Base-by-base conservation (phyloP, 306 rosid genomes). In the Citrullus colocynthis region DNA sequence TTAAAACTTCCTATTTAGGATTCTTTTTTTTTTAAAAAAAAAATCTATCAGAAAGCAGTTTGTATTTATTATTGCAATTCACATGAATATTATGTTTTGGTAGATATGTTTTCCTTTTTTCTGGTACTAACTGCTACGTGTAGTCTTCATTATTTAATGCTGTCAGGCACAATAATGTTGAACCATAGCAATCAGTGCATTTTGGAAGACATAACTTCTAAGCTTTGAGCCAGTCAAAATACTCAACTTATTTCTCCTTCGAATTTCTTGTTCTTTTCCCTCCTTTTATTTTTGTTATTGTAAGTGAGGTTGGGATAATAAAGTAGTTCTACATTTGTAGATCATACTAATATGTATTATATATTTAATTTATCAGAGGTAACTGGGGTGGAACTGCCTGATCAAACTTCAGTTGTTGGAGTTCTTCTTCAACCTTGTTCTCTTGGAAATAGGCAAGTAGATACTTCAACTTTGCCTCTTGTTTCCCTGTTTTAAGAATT, bases 341-440 rank as follows among this genome's bases (percentile, higher is more conserved):
- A 72, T 51, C n/a, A 8, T 73, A 48, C 77, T 73, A 51, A 73
- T 45, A 70, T 73, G 36, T 48, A 2, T 78, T 16, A 9, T 66
- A 17, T 36, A 24, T 78, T 78, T 78, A 10, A 63, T 80, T 81
- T 76, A 87, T 85, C 92, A 93, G 98, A 93, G 42, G 90, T 85
- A 83, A 83, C 86, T 83, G 96, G 92, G 60, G 83, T 91, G 83
- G 84, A 80, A 60, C 74, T 90, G 82, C 91, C 90, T 81, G 93
- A 91, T 81, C 76, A 80, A 75, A 91, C 90, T 84, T 83, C 93
- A 52, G 97, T 91, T 75, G 90, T 85, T 65, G 90, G 85, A 81
- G 96, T 91, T 87, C 91, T 91, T 65, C 97, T 87, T 73, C 93
- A 88, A 85, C 92, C 93, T 75, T 79, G 85, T 88, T 90, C 95